These are phyloP conservation scores for Malus fusca DNA, from an alignment of 306 rosid species.

Conservation along the genomic window DNA sequence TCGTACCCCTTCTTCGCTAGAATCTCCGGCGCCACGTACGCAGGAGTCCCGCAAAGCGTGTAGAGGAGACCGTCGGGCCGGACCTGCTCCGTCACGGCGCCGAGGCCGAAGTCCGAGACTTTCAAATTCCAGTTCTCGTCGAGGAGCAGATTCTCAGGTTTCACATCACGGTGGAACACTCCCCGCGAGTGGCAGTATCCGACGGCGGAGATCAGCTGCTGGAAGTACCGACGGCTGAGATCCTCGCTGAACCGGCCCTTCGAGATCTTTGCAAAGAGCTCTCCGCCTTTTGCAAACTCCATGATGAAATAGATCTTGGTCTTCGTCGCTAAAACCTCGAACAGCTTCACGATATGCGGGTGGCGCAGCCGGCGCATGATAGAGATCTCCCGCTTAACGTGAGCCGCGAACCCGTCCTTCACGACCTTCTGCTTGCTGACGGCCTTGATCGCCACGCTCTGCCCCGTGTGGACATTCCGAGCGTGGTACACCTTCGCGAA, in stretches of 20 bases:
- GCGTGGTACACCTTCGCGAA: slow-evolving; percentile 82
- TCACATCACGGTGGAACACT: slow-evolving; percentile 77
- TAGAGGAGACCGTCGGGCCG: slow-evolving; percentile 64
- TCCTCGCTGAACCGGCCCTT: slow-evolving; percentile 51
- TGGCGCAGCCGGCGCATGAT: slow-evolving; percentile 69
- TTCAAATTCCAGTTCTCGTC: slow-evolving; percentile 54
- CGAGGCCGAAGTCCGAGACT: slow-evolving; percentile 76
- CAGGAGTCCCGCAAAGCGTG: slow-evolving; percentile 81
- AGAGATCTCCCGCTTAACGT: slow-evolving; percentile 64
- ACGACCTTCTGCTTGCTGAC: slow-evolving; percentile 49
- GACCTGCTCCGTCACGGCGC: slow-evolving; percentile 46
- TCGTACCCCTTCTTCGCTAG: slow-evolving; percentile 65
- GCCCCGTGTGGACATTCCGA: slow-evolving; percentile 26
- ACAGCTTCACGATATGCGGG: slow-evolving; percentile 46
- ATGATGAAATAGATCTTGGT: slow-evolving; percentile 71
- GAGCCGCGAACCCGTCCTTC: slow-evolving; percentile 29
- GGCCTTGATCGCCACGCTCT: slow-evolving; percentile 71
- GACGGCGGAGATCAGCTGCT: slow-evolving; percentile 67
- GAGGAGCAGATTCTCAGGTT: slow-evolving; percentile 70
- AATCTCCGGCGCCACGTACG: slow-evolving; percentile 86
- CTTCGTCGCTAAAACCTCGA: slow-evolving; percentile 69
- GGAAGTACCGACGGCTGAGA: slow-evolving; percentile 55
- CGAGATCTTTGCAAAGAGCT: slow-evolving; percentile 41
- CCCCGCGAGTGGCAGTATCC: slow-evolving; percentile 64
- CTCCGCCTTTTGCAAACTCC: slow-evolving; percentile 75